Percentiles rank a stretch among this genome's conserved stretches.
phyloP scores from a whole-genome alignment of 768 basidiomycete species.

The Boletus edulis region DNA sequence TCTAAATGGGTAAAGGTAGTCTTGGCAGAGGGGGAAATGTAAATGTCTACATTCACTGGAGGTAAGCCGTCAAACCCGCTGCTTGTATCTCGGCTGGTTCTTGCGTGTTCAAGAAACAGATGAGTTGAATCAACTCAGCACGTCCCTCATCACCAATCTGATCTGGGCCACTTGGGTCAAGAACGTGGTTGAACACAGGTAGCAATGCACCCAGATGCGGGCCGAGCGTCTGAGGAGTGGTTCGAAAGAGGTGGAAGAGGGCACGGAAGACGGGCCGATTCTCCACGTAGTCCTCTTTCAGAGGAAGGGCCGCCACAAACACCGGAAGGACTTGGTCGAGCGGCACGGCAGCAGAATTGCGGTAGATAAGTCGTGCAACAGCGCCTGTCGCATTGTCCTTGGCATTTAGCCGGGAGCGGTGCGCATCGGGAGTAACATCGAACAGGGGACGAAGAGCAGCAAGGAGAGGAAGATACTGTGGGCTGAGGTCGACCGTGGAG shows the following conservation, averaged over 20 bases:
- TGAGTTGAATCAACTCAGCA: conserved; percentile 69
- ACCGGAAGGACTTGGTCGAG: conserved; percentile 89
- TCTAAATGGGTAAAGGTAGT: conserved; percentile 20
- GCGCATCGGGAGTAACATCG: conserved; percentile 56
- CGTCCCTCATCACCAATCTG: conserved; percentile 81
- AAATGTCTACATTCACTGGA: conserved; percentile 40
- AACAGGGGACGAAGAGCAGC: conserved; percentile 81
- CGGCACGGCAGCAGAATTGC: conserved; percentile 76
- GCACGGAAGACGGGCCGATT: conserved; percentile 87
- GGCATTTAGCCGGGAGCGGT: conserved; percentile 73
- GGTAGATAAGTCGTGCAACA: conserved; percentile 81
- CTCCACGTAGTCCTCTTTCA: conserved; percentile 87
- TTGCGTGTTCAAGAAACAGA: conserved; percentile 69
- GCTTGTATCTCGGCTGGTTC: conserved; percentile 79
- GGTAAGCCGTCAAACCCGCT: conserved; percentile 61
- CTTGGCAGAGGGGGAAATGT: background rate
- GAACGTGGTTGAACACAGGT: conserved; percentile 73
- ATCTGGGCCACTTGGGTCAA: conserved; percentile 71
- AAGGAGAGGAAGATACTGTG: conserved; percentile 79
- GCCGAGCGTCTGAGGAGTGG: conserved; percentile 64
- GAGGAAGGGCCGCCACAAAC: conserved; percentile 77
- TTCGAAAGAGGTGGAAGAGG: conserved; percentile 83
- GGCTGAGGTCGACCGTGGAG: conserved; percentile 74
- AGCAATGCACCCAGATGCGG: conserved; percentile 80
- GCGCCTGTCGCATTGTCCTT: conserved; percentile 97